Evolutionary conservation across 306 rosid species (phyloP), one percentile per base, ranked within the genome.

Genomic region (Casuarina cunninghamiana): DNA sequence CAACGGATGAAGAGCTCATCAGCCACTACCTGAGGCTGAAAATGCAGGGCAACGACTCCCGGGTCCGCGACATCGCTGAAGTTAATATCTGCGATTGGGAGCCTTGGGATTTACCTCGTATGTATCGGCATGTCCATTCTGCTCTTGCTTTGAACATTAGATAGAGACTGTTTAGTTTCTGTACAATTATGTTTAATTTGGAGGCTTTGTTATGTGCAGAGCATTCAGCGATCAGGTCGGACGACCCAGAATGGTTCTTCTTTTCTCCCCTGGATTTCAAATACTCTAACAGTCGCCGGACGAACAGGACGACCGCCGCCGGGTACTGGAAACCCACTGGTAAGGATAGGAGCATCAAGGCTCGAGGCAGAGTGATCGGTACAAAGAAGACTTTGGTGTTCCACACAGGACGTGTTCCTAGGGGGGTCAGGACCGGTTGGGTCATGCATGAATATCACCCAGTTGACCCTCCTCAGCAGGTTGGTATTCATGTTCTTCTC

Each of bases 251-350:
- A 49, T 92, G 94, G 97, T 94, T 71, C 80, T 94, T 90, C 86
- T 84, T 92, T 66, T 74, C 78, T 78, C 79, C 69, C 5, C 80
- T 32, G 1, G 83, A 80, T 10, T 85, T 55, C 70, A 92, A 84
- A 84, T 66, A 81, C 60, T 5, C 72, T 3, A 86, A 75, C 0
- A 84, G 87, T 10, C 62, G 7, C 5, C 75, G 87, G 39, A 0
- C 35, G 3, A 84, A 85, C 54, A 79, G 97, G 84, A 6, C 80
- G 54, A 92, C 98, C 0, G 0, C 3, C 3, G 0, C 0, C n/a
- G 98, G 98, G 3, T 92, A 0, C 69, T 94, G 98, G 98, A 92
- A 94, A 75, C 17, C 74, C 75, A 92, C 96, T 4, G 92, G 97
- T 0, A 42, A 3, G 5, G 91, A 88, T 7, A 67, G 89, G 19